Percentiles rank a stretch among this genome's conserved stretches.
These are phyloP conservation scores for Gilbertella persicaria DNA, from an alignment of 371 early-diverging fungal genomes.

Conservation along the genomic window DNA sequence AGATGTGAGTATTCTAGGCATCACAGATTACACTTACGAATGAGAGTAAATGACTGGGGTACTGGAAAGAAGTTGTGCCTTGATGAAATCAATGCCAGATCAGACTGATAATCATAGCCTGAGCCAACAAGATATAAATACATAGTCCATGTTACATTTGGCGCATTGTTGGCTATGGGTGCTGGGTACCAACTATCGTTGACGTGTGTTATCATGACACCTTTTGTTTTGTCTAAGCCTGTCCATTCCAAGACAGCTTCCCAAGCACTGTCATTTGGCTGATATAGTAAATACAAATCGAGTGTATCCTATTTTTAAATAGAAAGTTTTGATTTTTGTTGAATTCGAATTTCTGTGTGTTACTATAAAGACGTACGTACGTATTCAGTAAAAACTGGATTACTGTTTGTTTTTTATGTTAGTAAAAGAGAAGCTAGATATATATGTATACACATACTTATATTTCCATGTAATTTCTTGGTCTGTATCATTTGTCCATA, in stretches of 20 bases:
- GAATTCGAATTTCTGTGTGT: not conserved
- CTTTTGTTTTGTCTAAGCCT: slow-evolving; percentile 17
- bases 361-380: slow-evolving; percentile 16
- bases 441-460: slow-evolving; percentile 26
- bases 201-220: slow-evolving; percentile 29
- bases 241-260: slow-evolving; percentile 29
- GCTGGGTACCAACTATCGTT: slow-evolving; percentile 42
- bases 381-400: slow-evolving; percentile 23
- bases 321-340: not conserved
- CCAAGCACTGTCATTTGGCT: slow-evolving; percentile 11
- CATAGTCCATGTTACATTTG: slow-evolving; percentile 31
- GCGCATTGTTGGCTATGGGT: slow-evolving; percentile 19
- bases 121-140: slow-evolving; percentile 32
- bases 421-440: not conserved
- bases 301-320: slow-evolving; percentile 21
- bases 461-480: slow-evolving; percentile 50
- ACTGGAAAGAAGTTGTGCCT: slow-evolving; percentile 28
- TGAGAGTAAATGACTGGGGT: slow-evolving; percentile 35
- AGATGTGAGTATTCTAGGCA: too few species aligned
- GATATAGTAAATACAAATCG: slow-evolving; percentile 34
- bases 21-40: slow-evolving; percentile 24
- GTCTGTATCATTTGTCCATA: slow-evolving; percentile 43
- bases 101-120: slow-evolving; percentile 26
- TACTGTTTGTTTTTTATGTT: slow-evolving; percentile 12
- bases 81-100: slow-evolving; percentile 30